Evolutionary conservation across 441 rosid genomes (phyloP).

Genomic region (Brassica hybrid): DNA sequence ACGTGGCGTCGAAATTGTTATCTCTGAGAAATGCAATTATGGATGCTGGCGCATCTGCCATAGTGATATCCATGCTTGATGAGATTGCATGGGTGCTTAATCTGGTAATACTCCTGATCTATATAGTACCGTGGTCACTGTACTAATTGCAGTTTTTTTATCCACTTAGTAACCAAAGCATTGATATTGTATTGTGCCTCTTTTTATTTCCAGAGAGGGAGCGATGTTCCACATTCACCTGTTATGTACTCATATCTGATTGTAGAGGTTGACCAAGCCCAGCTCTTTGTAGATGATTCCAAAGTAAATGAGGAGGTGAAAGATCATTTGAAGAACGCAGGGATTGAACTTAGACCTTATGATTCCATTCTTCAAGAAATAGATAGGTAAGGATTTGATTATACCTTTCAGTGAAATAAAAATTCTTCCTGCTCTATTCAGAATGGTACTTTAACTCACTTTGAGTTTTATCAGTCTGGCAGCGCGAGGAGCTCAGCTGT

Average conservation of each 20-base stretch:
- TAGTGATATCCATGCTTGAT: constrained; percentile 92
- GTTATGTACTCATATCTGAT: constrained; percentile 88
- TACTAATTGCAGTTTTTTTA: no score
- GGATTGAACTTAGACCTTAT: constrained; percentile 74
- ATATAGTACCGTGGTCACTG: no score
- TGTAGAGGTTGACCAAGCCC: constrained; percentile 73
- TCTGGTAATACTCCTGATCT: constrained; percentile 59
- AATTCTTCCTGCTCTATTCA: background rate
- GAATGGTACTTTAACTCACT: constrained; percentile 4
- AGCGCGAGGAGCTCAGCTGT: constrained; percentile 68
- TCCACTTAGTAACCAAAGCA: constrained; percentile 15
- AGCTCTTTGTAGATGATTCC: constrained; percentile 69
- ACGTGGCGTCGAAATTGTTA: constrained; percentile 73
- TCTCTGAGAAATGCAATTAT: constrained; percentile 69
- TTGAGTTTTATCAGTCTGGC: constrained; percentile 65
- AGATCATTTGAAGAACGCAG: constrained; percentile 73
- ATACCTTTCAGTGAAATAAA: background rate
- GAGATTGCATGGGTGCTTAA: constrained; percentile 97
- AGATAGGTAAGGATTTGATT: constrained; percentile 57
- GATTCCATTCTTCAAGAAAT: constrained; percentile 76
- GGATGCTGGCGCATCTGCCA: constrained; percentile 80
- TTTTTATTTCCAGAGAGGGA: constrained; percentile 77
- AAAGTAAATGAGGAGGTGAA: constrained; percentile 80
- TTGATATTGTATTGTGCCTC: constrained; percentile 17
- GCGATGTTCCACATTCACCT: constrained; percentile 96